Evolutionary conservation across 1,284 basidiomycete genomes (phyloP).

Genomic region (Fistulina hepatica): DNA sequence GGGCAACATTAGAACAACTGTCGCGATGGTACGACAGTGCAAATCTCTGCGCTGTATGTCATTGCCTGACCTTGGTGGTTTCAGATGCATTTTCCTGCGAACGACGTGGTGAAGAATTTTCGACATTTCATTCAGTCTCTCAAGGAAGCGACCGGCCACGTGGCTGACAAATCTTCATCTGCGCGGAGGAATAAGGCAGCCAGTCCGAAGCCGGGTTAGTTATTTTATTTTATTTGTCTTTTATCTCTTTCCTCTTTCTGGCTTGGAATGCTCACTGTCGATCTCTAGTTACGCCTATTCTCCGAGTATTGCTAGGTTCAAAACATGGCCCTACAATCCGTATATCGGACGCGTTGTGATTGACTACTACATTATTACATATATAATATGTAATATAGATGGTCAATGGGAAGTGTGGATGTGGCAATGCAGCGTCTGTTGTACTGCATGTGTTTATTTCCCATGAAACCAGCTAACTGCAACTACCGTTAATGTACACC

Average conservation of each 20-base stretch:
- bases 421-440: too few species aligned
- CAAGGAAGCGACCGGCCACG: constrained; percentile 62
- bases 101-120: constrained; percentile 73
- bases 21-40: constrained; percentile 47
- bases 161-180: constrained; percentile 32
- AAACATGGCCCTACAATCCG: constrained; percentile 79
- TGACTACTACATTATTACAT: too few species aligned
- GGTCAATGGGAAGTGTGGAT: too few species aligned
- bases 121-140: constrained; percentile 72
- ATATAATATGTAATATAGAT: too few species aligned
- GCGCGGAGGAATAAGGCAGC: constrained; percentile 12
- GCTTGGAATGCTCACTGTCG: too few species aligned
- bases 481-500: too few species aligned
- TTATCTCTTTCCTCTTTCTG: constrained; percentile 9
- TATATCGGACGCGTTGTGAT: constrained; percentile 32
- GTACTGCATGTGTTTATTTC: too few species aligned
- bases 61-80: constrained; percentile 3
- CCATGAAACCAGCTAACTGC: too few species aligned
- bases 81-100: constrained; percentile 63
- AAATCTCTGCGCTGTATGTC: neutral
- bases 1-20: constrained; percentile 75
- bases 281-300: constrained; percentile 56
- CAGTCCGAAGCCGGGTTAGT: constrained; percentile 29
- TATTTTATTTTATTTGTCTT: neutral
- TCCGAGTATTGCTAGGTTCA: constrained; percentile 72